Base-by-base conservation (phyloP, 306 rosid species). In the Vicia villosa region DNA sequence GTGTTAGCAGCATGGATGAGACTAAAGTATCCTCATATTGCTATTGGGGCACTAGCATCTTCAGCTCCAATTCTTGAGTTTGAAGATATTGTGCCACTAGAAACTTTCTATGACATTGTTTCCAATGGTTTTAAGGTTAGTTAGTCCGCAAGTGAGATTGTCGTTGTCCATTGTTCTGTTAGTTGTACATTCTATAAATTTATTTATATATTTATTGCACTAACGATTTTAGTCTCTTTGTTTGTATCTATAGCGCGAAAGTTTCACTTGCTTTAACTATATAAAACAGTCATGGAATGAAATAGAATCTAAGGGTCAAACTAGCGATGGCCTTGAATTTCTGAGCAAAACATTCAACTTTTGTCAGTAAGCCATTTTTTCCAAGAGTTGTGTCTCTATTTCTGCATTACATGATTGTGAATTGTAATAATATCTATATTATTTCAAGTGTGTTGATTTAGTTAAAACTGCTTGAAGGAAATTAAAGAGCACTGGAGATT, bases 1-100 rank as follows among this genome's bases (percentile, higher is more conserved):
- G 96, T 91, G 97, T 75, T 91, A 45, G 97, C 97, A 5, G 85
- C 97, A 32, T 91, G 97, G 97, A 91, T 88, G 97, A 91, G 97
- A 84, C 88, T 91, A 50, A 91, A 88, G 79, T 91, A 91, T 80
- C 97, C 97, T 57, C 93, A 91, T 75, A 76, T 88, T 73, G 86
- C 97, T 10, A 13, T 91, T 51, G 97, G 97, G 47, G 97, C 93
- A 57, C 91, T 91, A 22, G 87, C 97, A 77, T 85, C 97, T 74
- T 91, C 96, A 2, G 97, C 97, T 10, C 97, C 96, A 0, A 91
- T 91, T 80, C 97, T 91, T 82, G 96, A 91, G 63, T 91, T 91
- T 22, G 97, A 91, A 68, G 70, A 91, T 70, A 74, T 91, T 77
- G 96, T 88, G 71, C 96, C 96, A 0, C 68, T 75, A 0, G 86